Base-by-base conservation (phyloP, 371 early-diverging fungal genomes). In the Mucor saturninus region DNA sequence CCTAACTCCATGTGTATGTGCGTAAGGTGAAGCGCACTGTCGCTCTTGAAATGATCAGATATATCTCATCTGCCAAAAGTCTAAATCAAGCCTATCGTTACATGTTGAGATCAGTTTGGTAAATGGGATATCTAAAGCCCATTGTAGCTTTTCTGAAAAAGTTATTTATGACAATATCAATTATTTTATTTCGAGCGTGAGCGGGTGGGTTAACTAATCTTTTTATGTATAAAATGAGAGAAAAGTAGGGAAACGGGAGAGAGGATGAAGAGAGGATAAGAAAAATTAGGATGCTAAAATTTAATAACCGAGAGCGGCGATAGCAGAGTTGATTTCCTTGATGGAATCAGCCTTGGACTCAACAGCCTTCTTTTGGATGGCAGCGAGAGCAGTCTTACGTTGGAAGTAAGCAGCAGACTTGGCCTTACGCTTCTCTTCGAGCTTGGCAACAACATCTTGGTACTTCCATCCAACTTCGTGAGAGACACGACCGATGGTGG, bases 401-500 rank as follows among this genome's bases (percentile, higher is more conserved):
- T 95, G 91, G 86, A 94, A 94, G 92, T 85, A 96, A 68, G 92
- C 95, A 74, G 89, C 79, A 82, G 88, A 80, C 86, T 93, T 91
- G 81, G 90, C 93, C 93, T 95, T 97, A 78, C 98, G 91, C 93
- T 97, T 97, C 79, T 90, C 95, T 86, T 98, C 98, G 66, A 98
- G 89, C 80, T 91, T 90, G 80, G 89, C 89, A 74, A 98, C 93
- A 65, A 99, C 93, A 68, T 94, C 97, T 72, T 92, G 84, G 91
- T 99, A 97, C 87, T 99, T 99, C 99, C 99, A 99, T 79, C 99
- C 99, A 77, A 98, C 93, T 88, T 98, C 97, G 75, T 84, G 79
- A 60, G 96, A 88, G 74, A 99, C 86, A 73, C 98, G 93, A 78
- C 95, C 93, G 69, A 99, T 76, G 65, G 92, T 90, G 83, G 93